Evolutionary conservation across 139 green algal genomes (phyloP), one percentile per base, ranked within the genome.

Genomic region (Ettlia oleoabundans): DNA sequence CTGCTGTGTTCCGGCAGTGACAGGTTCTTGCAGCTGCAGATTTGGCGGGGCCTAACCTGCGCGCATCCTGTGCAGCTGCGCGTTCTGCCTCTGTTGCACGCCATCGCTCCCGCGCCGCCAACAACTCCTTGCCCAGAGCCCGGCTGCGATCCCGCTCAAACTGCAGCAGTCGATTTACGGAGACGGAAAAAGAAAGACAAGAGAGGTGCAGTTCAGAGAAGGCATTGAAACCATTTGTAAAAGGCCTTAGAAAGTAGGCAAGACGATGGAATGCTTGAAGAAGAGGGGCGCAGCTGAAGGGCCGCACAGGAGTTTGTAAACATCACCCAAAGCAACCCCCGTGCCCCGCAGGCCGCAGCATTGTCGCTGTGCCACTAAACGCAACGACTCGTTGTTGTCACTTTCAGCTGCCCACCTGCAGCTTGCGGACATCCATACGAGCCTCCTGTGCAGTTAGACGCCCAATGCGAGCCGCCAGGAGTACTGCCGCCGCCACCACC

Each of bases 381-480:
- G 22, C 38, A n/a, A 15, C 64, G n/a, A n/a, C n/a, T n/a, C n/a
- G n/a, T 21, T 3, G 28, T 0, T 2, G n/a, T 5, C 13, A n/a
- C 40, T 26, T 2, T 21, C 21, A 58, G 47, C 32, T 6, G 7
- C 76, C 28, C 42, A 63, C 77, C 68, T 85, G 76, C 69, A 88
- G 52, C 52, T 79, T 73, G 24, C 65, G 32, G 38, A 83, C 55
- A 41, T 88, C 84, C 51, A 85, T 71, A 35, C 84, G 77, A 9
- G 78, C 58, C 69, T 84, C 84, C 37, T 88, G 70, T 2, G 78
- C 67, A 8, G 61, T 77, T 26, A 73, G 22, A 3, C 84, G 68
- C 15, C 84, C 84, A 41, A 88, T 37, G 9, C 75, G 62, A 4
- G 79, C 51, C 15, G 75, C 84, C 37, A 84, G 58, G 41, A 88